Base-by-base conservation (phyloP, 352 stramenopile genomes). In the Phytophthora agathidicida region DNA sequence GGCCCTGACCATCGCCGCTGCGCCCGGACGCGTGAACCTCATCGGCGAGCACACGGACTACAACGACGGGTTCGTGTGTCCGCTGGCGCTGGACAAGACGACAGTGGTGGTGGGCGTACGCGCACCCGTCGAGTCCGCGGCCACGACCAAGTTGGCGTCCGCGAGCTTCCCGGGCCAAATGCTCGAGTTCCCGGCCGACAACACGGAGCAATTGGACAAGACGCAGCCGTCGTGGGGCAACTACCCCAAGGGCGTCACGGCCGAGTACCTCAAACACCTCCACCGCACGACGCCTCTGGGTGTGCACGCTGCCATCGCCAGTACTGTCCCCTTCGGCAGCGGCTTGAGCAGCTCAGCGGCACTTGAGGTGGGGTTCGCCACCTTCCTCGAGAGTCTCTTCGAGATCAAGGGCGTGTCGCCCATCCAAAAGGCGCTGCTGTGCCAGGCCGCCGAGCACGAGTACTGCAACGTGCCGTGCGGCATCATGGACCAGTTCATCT, bases 401-500 rank as follows among this genome's bases (percentile, higher is more conserved):
- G 68, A 74, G 20, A 48, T 91, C 26, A 31, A 59, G 30, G 46
- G 54, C 39, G 68, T 93, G 16, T 78, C 73, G 16, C 43, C 77
- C 56, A 79, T 76, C 57, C 80, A 93, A 55, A 91, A 94, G 54
- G 96, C 96, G 27, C 67, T 98, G 44, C 82, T 95, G 50, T 98
- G 94, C 65, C 94, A 98, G 71, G 80, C 88, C 26, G 91, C 92
- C n/a, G 96, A 99, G 77, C 97, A 98, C 73, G 81, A 92, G 54
- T 98, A 96, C 77, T 93, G 90, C 63, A 77, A 93, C 65, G 93
- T 95, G 53, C 94, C 94, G 27, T 98, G 94, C 74, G 94, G 95
- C 31, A 98, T 98, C 73, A 98, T 98, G 95, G 96, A 98, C 83
- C 93, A 98, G 78, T 98, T 97, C 67, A 96, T 98, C 58, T 96